Evolutionary conservation across 768 basidiomycete species (phyloP).

Genomic region (Lanmaoa rubissima): DNA sequence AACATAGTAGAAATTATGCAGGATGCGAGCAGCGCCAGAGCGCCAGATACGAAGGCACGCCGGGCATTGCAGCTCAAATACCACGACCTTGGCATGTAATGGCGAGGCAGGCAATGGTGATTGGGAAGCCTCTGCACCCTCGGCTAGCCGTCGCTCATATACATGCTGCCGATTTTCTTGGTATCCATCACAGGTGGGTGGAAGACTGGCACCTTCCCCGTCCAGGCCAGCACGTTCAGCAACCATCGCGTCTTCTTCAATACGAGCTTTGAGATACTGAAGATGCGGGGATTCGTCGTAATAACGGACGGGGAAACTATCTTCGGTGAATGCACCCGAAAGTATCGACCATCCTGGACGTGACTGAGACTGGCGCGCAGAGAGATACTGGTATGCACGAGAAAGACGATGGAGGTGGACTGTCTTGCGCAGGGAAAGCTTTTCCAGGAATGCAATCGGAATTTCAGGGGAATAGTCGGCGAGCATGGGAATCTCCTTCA

Average conservation of each 20-base stretch:
- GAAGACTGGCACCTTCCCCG: background rate
- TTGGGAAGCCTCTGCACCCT: background rate
- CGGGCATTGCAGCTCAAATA: constrained; percentile 43
- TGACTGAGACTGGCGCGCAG: constrained; percentile 23
- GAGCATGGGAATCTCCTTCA: constrained; percentile 27
- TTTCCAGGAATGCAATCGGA: constrained; percentile 14
- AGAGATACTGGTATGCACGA: constrained; percentile 31
- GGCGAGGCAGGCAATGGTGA: constrained; percentile 42
- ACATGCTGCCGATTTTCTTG: background rate
- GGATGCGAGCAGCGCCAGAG: constrained; percentile 30
- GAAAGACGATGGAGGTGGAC: constrained; percentile 28
- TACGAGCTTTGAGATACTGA: constrained; percentile 25
- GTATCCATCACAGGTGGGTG: background rate
- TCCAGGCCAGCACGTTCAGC: constrained; percentile 12
- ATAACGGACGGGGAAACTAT: constrained; percentile 36
- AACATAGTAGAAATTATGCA: constrained; percentile 20
- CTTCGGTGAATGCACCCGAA: constrained; percentile 10
- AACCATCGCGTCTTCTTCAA: constrained; percentile 27
- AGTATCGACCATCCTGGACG: constrained; percentile 31
- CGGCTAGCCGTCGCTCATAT: background rate
- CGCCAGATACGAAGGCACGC: constrained; percentile 38
- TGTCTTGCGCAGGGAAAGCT: constrained; percentile 27
- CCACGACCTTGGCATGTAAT: constrained; percentile 20
- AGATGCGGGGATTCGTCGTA: constrained; percentile 26
- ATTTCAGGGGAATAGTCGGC: constrained; percentile 33